A percentile compares a stretch with the other conserved stretches of the same genome.
Conservation (phyloP, 2,329 filamentous ascomycete species). For the Alternaria rosae region DNA sequence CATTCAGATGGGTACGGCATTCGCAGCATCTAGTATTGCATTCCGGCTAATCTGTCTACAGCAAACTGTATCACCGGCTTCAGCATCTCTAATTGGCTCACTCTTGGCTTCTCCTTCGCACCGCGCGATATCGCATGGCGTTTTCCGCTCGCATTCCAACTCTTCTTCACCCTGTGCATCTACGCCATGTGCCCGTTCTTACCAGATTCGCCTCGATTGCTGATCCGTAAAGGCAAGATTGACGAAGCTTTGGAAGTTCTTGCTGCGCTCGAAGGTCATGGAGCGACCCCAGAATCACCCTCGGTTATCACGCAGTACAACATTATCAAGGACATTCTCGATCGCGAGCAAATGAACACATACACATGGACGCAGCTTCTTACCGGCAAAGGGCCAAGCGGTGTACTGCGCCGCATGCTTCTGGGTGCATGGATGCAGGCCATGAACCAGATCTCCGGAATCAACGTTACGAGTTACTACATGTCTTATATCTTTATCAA, state of each 20-base stretch:
- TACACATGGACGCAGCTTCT: slow-evolving; percentile 57
- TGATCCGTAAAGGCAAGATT: slow-evolving; percentile 61
- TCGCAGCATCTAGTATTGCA: no score
- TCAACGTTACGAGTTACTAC: slow-evolving; percentile 50
- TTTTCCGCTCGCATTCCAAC: slow-evolving; percentile 64
- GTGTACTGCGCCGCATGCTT: slow-evolving; percentile 54
- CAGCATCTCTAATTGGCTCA: slow-evolving; percentile 54
- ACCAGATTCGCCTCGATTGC: slow-evolving; percentile 55
- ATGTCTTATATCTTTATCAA: slow-evolving; percentile 53
- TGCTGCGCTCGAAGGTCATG: slow-evolving; percentile 50
- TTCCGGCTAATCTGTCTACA: slow-evolving; percentile 2
- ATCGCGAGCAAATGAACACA: slow-evolving; percentile 55
- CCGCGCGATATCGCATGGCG: slow-evolving; percentile 46
- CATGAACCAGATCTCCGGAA: slow-evolving; percentile 54
- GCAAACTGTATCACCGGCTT: slow-evolving; percentile 56
- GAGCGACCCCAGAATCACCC: slow-evolving; percentile 46
- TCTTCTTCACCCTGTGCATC: slow-evolving; percentile 65
- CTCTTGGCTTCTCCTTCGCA: slow-evolving; percentile 53
- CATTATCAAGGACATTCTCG: slow-evolving; percentile 51
- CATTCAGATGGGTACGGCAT: slow-evolving; percentile 51
- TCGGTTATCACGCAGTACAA: slow-evolving; percentile 46
- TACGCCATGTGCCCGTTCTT: slow-evolving; percentile 58
- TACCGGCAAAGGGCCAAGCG: slow-evolving; percentile 51
- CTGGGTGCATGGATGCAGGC: slow-evolving; percentile 57
- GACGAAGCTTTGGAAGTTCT: slow-evolving; percentile 52